Base-by-base conservation (phyloP, 2,329 filamentous ascomycete genomes). In the Leptographium galeiforme region DNA sequence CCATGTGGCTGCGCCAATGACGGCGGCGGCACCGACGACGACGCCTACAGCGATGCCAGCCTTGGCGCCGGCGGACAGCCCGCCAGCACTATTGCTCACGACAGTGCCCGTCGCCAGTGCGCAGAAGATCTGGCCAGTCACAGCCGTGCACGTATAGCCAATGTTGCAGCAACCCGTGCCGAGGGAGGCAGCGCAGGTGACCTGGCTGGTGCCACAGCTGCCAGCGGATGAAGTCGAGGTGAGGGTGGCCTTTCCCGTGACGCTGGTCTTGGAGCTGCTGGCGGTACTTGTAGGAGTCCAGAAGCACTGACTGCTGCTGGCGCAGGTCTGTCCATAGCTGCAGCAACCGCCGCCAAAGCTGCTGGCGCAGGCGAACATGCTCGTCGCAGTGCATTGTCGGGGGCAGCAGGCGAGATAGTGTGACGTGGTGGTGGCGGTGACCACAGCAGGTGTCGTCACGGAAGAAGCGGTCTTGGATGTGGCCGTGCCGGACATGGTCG, bases 41-140 rank as follows among this genome's bases (percentile, higher is more conserved):
- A 75, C 70, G 18, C 76, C 79, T 0, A 75, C 68, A 7, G 73
- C 77, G n/a, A 83, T 74, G 2, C 79, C 79, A 0, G 74, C 77
- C 59, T 75, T 78, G 2, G 76, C 77, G 1, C 73, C 76, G 1
- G 68, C 62, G 1, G 74, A 73, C 7, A 79, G 61, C 2, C 63
- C 62, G 2, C 53, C 55, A 32, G 45, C 51, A 32, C 48, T 52
- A 50, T 50, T 38, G 4, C 34, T n/a, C 6, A 36, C 38, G 19
- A 8, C 55, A 8, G 55, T 48, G 10, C 53, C 45, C 7, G 55
- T 62, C 6, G 63, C 61, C 5, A 64, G 60, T 6, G 70, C 70
- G 58, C 75, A 76, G 52, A 66, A 68, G 36, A 68, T 67, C 13
- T 58, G 59, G 11, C 64, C 67, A 49, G 52, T 59, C 18, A 70